phyloP scores from a whole-genome alignment of 495 filamentous ascomycete genomes.

The Aspergillus conjunctus region DNA sequence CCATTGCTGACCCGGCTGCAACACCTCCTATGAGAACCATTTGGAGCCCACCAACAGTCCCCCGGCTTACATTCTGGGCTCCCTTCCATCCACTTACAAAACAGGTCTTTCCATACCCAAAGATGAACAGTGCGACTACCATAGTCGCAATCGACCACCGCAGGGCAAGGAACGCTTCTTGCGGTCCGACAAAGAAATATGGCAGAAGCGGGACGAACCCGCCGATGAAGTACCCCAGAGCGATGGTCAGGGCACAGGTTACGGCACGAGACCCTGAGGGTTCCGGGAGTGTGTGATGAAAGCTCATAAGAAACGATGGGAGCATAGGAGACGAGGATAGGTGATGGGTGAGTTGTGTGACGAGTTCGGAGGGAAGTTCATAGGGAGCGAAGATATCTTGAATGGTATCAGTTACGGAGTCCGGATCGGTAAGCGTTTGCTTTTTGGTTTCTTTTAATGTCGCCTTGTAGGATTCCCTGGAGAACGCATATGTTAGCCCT shows the following conservation, averaged over 20 bases:
- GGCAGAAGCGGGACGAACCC: slow-evolving; percentile 74
- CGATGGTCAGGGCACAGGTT: slow-evolving; percentile 65
- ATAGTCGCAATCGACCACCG: slow-evolving; percentile 71
- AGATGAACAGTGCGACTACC: slow-evolving; percentile 67
- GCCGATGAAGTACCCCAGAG: slow-evolving; percentile 72
- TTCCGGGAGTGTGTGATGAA: slow-evolving; percentile 55
- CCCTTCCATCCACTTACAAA: slow-evolving; percentile 48
- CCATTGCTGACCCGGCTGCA: slow-evolving; percentile 66
- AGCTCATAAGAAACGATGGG: slow-evolving; percentile 58
- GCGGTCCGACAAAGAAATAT: slow-evolving; percentile 67
- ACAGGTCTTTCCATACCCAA: slow-evolving; percentile 72
- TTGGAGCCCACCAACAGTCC: slow-evolving; percentile 53
- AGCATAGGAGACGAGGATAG: slow-evolving; percentile 53
- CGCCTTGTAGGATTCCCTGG: slow-evolving; percentile 55
- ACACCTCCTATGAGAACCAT: slow-evolving; percentile 70
- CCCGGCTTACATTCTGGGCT: slow-evolving; percentile 42
- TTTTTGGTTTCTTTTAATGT: slow-evolving; percentile 50
- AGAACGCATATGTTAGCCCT: slow-evolving; percentile 1
- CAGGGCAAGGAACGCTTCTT: slow-evolving; percentile 61
- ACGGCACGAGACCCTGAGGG: slow-evolving; percentile 55
- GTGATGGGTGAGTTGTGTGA: slow-evolving; percentile 48
- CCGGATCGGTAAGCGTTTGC: slow-evolving; percentile 42
- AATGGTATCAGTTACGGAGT: slow-evolving; percentile 43
- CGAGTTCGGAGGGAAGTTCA: slow-evolving; percentile 48
- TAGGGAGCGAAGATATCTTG: slow-evolving; percentile 57